Base-by-base conservation (phyloP, 768 basidiomycete genomes). In the Cystobasidium ongulense region DNA sequence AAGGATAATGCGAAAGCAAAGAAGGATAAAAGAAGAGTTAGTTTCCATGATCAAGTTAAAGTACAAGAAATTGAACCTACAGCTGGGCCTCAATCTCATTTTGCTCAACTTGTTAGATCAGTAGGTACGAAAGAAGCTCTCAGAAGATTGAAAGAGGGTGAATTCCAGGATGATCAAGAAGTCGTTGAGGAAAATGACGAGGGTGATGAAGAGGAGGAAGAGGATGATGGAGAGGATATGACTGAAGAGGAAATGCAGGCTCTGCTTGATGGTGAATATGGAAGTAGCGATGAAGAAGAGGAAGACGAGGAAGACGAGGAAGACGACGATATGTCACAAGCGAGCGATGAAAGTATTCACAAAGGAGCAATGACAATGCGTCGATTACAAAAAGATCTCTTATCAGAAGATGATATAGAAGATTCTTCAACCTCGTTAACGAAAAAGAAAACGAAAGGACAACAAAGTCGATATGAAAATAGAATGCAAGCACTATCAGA, bases 401-500 rank as follows among this genome's bases (percentile, higher is more conserved):
- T 92, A 76, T 90, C 86, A 0, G 89, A 90, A 38, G 88, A 89
- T 52, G 86, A 87, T 21, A 86, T 86, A 4, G 79, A 80, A 46
- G 78, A 76, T 33, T 76, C 77, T 63, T 2, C 21, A 3, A 41
- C 52, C 38, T 8, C 31, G 1, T 1, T 31, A 43, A 17, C 39
- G 5, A 27, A 10, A n/a, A 41, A 72, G 57, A 52, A 74, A 7
- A 21, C n/a, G 64, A 41, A 53, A 88, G 87, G 72, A 72, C 79
- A 87, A 78, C 80, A 92, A 63, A 89, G 92, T 0, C 87, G 88
- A 0, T 86, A 94, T 79, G 88, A 95, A 81, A 88, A 86, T 77
- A 87, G 90, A n/a, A 85, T 89, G 82, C 83, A 86, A 3, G 85
- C 86, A 0, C 83, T 98, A 21, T 85, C 84, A 33, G 85, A 89